Evolutionary conservation across 495 filamentous ascomycete genomes (phyloP).

Genomic region (Hyaloscypha variabilis): DNA sequence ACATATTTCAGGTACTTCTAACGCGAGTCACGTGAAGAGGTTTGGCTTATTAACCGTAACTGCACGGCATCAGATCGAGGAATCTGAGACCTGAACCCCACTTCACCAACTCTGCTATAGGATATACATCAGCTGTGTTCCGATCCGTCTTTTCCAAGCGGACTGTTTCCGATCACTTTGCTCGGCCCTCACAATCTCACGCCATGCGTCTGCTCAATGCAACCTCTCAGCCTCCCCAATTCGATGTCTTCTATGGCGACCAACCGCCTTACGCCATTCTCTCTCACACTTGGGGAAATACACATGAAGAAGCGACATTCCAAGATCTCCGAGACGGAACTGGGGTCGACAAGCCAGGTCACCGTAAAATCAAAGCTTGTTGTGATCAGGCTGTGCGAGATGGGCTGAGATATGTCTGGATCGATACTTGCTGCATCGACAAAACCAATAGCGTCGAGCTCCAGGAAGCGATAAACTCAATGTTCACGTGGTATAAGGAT

Average conservation of each 20-base stretch:
- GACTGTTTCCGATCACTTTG: too few species aligned
- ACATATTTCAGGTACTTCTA: too few species aligned
- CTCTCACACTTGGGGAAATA: neutral
- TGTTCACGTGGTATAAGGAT: conserved; percentile 16
- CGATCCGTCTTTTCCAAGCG: too few species aligned
- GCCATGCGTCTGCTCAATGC: neutral
- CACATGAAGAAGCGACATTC: neutral
- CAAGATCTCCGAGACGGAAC: neutral
- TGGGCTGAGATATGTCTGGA: conserved; percentile 31
- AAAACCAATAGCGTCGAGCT: conserved; percentile 37
- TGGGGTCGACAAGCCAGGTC: neutral
- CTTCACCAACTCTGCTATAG: too few species aligned
- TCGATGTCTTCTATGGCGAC: neutral
- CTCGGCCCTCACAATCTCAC: too few species aligned
- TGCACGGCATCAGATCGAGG: too few species aligned
- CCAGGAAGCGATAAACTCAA: conserved; percentile 19
- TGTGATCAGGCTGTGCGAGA: neutral
- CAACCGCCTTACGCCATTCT: neutral
- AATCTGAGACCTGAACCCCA: too few species aligned
- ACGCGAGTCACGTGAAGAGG: too few species aligned
- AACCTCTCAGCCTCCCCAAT: neutral
- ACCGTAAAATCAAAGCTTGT: conserved; percentile 4
- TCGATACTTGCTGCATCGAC: conserved; percentile 47
- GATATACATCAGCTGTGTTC: too few species aligned
- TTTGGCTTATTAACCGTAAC: too few species aligned